Evolutionary conservation across 768 basidiomycete genomes (phyloP), one percentile per base, ranked within the genome.

Genomic region (Trametes sanguinea): DNA sequence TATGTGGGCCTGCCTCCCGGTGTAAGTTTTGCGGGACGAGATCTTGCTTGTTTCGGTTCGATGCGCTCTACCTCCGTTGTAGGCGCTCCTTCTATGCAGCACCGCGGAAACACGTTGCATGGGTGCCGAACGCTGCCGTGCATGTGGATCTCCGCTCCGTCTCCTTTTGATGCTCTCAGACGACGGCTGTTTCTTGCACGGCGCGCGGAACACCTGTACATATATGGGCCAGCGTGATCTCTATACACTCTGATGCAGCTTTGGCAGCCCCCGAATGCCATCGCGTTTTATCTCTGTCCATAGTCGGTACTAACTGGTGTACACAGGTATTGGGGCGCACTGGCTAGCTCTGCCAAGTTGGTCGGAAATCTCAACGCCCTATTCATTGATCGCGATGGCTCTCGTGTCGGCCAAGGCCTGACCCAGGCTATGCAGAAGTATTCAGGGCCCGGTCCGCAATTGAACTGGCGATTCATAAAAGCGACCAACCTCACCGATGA

Each of bases 1-100:
- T 43, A 77, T 78, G 73, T 80, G 79, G 79, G 51, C 68, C 1
- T 75, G 73, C 53, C 69, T 80, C 3, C 76, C 78, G 2, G 62
- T 76, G 59, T 79, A 73, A 64, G 78, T 76, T 66, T 27, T 22
- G 11, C 54, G 27, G 46, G 53, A 48, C 45, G 33, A 42, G 11
- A 29, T 39, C 37, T 43, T 29, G 30, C 37, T 43, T 29, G 30
- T 43, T 17, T 22, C 42, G 13, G 53, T 29, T 9, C 48, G 14
- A 11, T 32, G 73, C 32, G 46, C 35, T 22, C 45, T 22, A 6
- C 45, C 32, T 14, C 6, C n/a, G 9, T 47, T 4, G 30, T 50
- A 16, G 17, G 29, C 30, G 48, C 48, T 17, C 48, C 30, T 30
- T 5, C 14, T 6, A 13, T n/a, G 2, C 30, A 29, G 27, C 13